Conservation (phyloP, 1,139 yeast species). For the Geotrichum citri-aurantii region DNA sequence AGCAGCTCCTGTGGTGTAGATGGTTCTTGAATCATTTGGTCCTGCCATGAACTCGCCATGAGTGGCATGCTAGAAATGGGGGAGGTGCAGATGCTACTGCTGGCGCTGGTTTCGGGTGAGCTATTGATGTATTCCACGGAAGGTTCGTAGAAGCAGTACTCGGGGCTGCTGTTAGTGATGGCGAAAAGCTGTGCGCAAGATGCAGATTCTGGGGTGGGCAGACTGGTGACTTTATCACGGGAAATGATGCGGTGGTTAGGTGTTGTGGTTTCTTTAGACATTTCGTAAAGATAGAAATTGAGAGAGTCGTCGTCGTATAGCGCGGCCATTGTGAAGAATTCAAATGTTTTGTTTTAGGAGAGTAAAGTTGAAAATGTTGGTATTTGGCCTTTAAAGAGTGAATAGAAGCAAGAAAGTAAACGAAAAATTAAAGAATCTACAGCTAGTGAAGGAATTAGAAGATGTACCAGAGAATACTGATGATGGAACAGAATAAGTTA, state of each 20-base stretch:
- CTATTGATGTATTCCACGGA: neutral
- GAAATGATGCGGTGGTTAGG: neutral
- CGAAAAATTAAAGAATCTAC: no score
- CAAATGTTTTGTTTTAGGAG: neutral
- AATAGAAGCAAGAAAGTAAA: neutral
- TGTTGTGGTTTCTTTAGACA: neutral
- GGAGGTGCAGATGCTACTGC: neutral
- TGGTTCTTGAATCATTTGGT: neutral
- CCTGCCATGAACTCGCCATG: neutral
- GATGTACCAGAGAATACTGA: neutral
- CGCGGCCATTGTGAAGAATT: neutral
- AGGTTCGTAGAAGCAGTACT: constrained; percentile 3
- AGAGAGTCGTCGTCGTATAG: neutral
- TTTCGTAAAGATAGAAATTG: neutral
- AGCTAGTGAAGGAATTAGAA: neutral
- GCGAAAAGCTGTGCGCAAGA: constrained; percentile 6
- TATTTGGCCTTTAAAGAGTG: neutral
- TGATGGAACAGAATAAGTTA: neutral
- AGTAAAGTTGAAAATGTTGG: neutral
- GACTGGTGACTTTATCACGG: neutral
- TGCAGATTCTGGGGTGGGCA: neutral
- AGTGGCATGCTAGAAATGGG: neutral
- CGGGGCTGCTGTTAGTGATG: constrained; percentile 5
- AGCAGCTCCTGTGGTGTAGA: neutral
- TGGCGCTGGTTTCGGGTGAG: constrained; percentile 2